Evolutionary conservation across 2,329 filamentous ascomycete species (phyloP).

Genomic region (Microsporum audouinii): DNA sequence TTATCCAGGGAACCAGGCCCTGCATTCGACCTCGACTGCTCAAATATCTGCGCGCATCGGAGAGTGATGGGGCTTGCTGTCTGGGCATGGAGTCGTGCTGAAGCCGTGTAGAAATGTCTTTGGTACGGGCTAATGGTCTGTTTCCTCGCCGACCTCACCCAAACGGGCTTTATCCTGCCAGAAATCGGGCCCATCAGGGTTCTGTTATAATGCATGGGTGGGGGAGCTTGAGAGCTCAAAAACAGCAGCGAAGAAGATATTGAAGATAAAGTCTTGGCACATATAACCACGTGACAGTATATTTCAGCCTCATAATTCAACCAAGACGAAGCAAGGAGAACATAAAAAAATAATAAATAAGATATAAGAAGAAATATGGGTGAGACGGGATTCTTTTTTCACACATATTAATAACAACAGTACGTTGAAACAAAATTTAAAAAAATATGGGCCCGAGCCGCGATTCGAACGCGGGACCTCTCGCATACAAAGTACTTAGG

Average conservation of each 20-base stretch:
- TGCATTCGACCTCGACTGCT: slow-evolving; percentile 18
- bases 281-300: not conserved
- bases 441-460: slow-evolving; percentile 5
- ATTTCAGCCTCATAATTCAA: no score
- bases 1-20: slow-evolving; percentile 24
- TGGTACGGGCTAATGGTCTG: slow-evolving; percentile 30
- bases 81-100: slow-evolving; percentile 23
- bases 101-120: slow-evolving; percentile 28
- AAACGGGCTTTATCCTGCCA: not conserved
- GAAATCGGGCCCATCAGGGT: not conserved
- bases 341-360: no score
- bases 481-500: slow-evolving; percentile 5
- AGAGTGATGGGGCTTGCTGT: slow-evolving; percentile 17
- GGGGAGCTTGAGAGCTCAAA: not conserved
- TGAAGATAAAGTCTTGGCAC: not conserved
- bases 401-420: not conserved
- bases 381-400: no score
- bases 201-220: not conserved
- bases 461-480: slow-evolving; percentile 7
- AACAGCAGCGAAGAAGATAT: not conserved
- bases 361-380: no score
- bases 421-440: not conserved
- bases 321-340: no score
- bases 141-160: not conserved
- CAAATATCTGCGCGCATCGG: slow-evolving; percentile 31